Base-by-base conservation (phyloP, 345 rosid species). In the Iberis pinnata region DNA sequence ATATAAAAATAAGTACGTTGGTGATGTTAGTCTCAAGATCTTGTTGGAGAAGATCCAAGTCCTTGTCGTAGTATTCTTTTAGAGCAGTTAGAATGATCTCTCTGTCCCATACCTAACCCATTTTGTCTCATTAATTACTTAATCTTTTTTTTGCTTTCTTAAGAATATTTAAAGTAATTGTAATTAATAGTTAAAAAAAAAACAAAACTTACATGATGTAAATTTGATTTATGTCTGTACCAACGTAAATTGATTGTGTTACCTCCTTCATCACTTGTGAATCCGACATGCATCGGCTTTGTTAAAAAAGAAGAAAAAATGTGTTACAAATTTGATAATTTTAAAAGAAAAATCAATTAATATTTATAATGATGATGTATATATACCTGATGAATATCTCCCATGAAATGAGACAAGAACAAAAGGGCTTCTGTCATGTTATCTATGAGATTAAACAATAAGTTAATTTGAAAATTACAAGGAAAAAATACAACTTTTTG, bases 401-500 rank as follows among this genome's bases (percentile, higher is more conserved):
- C 98, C 84, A 86, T 79, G 76, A 86, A 89, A 59, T 89, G 96
- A 12, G 98, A 84, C 64, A 87, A 68, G 75, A 90, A 90, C 56
- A 90, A 49, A 61, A 90, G 68, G 37, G 98, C 92, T 67, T 90
- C 98, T 0, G 98, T 90, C 82, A 90, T 75, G 61, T 87, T 89
- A 74, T 86, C 98, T 89, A 64, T 13, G 2, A 10, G 7, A 56
- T 25, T 49, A n/a, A 41, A n/a, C 31, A 40, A 41, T 18, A 49
- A 41, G 6, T 33, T 9, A 14, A 20, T 8, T 37, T n/a, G n/a
- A 14, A 26, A 9, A 49, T 45, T n/a, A n/a, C n/a, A 53, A 17
- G 19, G 6, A 15, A 9, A 48, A 29, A 10, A 33, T 2, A 50
- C 11, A 29, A 12, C 7, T n/a, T n/a, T n/a, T n/a, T n/a, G n/a